These are phyloP conservation scores for Maudiozyma saulgeensis DNA, from an alignment of 805 yeast species.

Conservation along the genomic window DNA sequence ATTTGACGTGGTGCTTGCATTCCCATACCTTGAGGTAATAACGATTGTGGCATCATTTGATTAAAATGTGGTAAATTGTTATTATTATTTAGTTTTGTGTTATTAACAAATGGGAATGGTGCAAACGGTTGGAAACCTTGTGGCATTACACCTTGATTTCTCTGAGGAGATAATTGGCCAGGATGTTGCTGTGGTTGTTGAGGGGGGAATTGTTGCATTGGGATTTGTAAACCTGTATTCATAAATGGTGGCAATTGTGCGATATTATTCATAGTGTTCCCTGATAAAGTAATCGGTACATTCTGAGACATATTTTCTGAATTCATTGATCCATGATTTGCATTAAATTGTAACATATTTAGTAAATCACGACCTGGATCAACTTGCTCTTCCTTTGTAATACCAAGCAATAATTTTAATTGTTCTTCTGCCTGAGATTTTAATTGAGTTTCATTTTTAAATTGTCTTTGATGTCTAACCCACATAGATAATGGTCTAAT, in stretches of 20 bases:
- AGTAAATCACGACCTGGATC: slow-evolving; percentile 76
- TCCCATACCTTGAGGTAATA: slow-evolving; percentile 1
- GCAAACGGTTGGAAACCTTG: slow-evolving; percentile 25
- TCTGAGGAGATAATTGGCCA: slow-evolving; percentile 6
- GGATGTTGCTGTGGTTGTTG: slow-evolving; percentile 4
- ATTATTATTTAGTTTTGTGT: slow-evolving; percentile 5
- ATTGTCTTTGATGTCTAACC: slow-evolving; percentile 44
- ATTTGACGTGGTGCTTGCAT: background rate
- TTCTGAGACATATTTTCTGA: too few relatives aligned
- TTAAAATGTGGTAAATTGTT: background rate
- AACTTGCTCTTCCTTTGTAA: slow-evolving; percentile 31
- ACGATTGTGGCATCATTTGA: slow-evolving; percentile 3
- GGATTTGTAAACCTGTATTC: background rate
- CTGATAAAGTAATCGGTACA: too few relatives aligned
- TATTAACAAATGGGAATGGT: slow-evolving; percentile 25
- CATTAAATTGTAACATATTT: slow-evolving; percentile 37
- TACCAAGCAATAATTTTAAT: slow-evolving; percentile 55
- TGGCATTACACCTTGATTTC: slow-evolving; percentile 6
- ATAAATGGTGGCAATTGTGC: background rate
- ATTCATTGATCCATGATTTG: background rate
- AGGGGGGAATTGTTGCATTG: slow-evolving; percentile 2
- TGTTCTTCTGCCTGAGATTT: slow-evolving; percentile 55
- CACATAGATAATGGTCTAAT: slow-evolving; percentile 38
- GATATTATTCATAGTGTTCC: background rate
- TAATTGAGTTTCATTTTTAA: slow-evolving; percentile 46